Evolutionary conservation across 1,139 yeast genomes (phyloP).

Genomic region (Insectozyma bohioensis): DNA sequence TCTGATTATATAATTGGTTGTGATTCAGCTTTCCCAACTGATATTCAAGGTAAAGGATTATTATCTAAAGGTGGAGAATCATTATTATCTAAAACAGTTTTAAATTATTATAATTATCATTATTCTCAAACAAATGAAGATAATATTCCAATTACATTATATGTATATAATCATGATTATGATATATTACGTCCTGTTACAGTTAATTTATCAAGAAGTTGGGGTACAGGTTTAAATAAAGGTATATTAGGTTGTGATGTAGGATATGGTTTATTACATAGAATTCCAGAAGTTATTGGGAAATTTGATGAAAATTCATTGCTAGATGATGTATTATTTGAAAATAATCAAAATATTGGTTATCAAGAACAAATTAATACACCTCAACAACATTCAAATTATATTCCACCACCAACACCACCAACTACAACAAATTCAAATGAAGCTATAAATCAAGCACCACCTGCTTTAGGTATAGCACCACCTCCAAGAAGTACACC

Average conservation of each 20-base stretch:
- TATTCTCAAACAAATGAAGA: constrained; percentile 34
- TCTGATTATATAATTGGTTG: constrained; percentile 91
- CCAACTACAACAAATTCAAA: constrained; percentile 13
- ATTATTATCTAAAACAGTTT: constrained; percentile 64
- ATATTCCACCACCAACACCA: constrained; percentile 9
- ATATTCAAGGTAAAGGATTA: constrained; percentile 58
- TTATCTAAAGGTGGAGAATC: constrained; percentile 87
- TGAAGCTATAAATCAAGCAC: constrained; percentile 13
- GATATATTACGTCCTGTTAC: constrained; percentile 86
- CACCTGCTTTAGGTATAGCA: constrained; percentile 14
- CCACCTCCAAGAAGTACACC: constrained; percentile 23
- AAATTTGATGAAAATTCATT: constrained; percentile 37
- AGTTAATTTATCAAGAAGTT: constrained; percentile 49
- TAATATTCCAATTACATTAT: constrained; percentile 50
- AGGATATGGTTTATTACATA: constrained; percentile 86
- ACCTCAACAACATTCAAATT: constrained; percentile 6
- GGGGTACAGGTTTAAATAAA: constrained; percentile 54
- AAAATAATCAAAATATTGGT: constrained; percentile 21
- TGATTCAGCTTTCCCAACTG: constrained; percentile 51
- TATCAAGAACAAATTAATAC: constrained; percentile 12
- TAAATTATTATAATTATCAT: constrained; percentile 55
- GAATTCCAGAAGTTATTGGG: constrained; percentile 71
- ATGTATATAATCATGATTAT: constrained; percentile 86
- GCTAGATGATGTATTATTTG: constrained; percentile 41
- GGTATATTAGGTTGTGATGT: constrained; percentile 93